Percentiles rank a stretch among this genome's conserved stretches.
Conservation (phyloP, 2,329 filamentous ascomycete species). For the Sclerotiophoma versabilis region DNA sequence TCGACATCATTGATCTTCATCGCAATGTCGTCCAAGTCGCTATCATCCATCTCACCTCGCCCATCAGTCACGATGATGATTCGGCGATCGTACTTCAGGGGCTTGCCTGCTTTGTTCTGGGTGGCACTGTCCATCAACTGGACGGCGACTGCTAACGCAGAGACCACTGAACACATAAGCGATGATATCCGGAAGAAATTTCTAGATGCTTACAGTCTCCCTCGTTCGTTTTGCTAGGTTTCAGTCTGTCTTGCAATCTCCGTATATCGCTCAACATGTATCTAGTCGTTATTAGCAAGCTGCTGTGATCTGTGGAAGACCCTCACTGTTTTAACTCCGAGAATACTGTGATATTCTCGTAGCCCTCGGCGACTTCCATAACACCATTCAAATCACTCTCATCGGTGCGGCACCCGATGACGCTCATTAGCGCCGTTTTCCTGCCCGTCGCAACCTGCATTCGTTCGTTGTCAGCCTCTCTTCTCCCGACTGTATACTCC, state of each 20-base stretch:
- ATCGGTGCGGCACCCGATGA: slow-evolving; percentile 84
- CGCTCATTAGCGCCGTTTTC: slow-evolving; percentile 77
- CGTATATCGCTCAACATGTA: slow-evolving; percentile 74
- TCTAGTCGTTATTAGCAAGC: slow-evolving; percentile 41
- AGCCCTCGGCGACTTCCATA: slow-evolving; percentile 71
- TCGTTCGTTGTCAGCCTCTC: slow-evolving; percentile 14
- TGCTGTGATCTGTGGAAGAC: too few relatives aligned
- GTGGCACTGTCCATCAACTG: slow-evolving; percentile 89
- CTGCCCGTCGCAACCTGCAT: slow-evolving; percentile 67
- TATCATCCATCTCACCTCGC: slow-evolving; percentile 72
- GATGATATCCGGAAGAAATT: background rate
- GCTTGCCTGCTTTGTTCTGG: slow-evolving; percentile 67
- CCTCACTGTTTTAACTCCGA: slow-evolving; percentile 66
- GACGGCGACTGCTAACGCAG: slow-evolving; percentile 83
- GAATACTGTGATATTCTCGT: slow-evolving; percentile 81
- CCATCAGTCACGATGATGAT: slow-evolving; percentile 90
- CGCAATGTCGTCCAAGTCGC: slow-evolving; percentile 73
- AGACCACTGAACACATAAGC: slow-evolving; percentile 64
- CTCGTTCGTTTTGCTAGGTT: slow-evolving; percentile 69
- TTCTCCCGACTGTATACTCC: background rate
- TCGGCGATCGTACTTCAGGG: slow-evolving; percentile 45
- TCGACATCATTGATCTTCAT: slow-evolving; percentile 73
- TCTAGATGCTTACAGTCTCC: slow-evolving; percentile 71
- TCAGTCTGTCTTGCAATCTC: slow-evolving; percentile 67
- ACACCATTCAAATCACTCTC: slow-evolving; percentile 49